Base-by-base conservation (phyloP, 2,329 filamentous ascomycete species). In the Coniochaeta sp. region DNA sequence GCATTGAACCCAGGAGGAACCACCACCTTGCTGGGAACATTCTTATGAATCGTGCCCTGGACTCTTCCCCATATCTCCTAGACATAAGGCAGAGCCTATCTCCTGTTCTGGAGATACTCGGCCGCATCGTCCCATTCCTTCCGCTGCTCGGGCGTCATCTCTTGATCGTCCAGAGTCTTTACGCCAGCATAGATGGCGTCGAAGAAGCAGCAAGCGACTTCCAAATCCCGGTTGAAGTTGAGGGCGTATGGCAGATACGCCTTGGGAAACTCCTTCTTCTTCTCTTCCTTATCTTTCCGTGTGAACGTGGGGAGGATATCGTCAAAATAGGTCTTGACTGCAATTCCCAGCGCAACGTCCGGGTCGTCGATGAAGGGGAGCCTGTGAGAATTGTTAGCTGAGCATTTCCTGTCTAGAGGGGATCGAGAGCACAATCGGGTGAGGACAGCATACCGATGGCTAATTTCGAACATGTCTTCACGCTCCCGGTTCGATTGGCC, bases 321-420 rank as follows among this genome's bases (percentile, higher is more conserved):
- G 55, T 81, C 76, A 64, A 89, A 75, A 69, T 90, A 90, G 9
- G 89, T 91, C 73, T 91, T 90, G 44, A 92, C 85, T 1, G 90
- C 89, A 62, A 95, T 90, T 30, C 88, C 89, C 36, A 95, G 81
- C 14, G 86, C 88, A 55, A 90, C 88, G 68, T 93, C 89, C 12
- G 88, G 86, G 64, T 90, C 66, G 28, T 62, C 65, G 55, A 63
- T 55, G 61, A 67, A 70, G 32, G 65, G 68, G 57, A 68, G 67
- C 54, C 65, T 67, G 47, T 10, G 3, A 47, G 14, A n/a, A n/a
- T 2, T 32, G 54, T 64, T 63, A 67, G 64, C 26, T 58, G 17
- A 12, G 24, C 12, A 22, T 17, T 61, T 64, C 60, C 17, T 28
- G 16, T 4, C 58, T 24, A 40, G 57, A 61, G 36, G 28, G 34